Conservation (phyloP, 73 alveolate genomes). For the Paramecium biaurelia region DNA sequence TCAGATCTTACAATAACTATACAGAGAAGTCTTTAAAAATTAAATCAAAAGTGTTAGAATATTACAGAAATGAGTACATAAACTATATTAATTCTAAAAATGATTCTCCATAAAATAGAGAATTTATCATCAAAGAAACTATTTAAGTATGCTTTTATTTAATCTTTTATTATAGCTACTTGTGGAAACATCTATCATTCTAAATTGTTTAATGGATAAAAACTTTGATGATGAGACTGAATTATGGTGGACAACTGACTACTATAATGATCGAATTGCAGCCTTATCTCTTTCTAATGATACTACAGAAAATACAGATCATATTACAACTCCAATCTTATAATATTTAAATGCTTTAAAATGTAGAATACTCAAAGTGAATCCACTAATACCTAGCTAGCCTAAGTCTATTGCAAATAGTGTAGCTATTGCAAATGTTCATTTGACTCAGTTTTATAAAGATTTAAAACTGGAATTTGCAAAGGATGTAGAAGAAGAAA, state of each 20-base stretch:
- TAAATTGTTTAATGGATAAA: slow-evolving; percentile 27
- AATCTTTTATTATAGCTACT: not conserved
- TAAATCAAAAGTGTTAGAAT: not conserved
- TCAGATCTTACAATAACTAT: slow-evolving; percentile 1
- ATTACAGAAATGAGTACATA: not conserved
- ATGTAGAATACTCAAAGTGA: not conserved
- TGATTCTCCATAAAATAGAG: not conserved
- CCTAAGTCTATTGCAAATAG: not conserved
- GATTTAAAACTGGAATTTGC: not conserved
- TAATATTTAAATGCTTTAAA: not conserved
- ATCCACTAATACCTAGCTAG: not conserved
- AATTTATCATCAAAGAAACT: not conserved
- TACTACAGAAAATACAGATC: not conserved
- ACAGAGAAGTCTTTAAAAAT: not conserved
- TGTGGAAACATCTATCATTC: not conserved
- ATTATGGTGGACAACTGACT: slow-evolving; percentile 11
- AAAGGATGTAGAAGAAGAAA: not conserved
- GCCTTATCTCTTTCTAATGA: not conserved
- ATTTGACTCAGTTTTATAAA: not conserved
- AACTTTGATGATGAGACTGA: slow-evolving; percentile 39
- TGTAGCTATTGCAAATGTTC: not conserved
- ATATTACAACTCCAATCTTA: not conserved
- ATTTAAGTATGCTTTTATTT: not conserved
- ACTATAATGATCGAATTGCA: not conserved
- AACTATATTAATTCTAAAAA: not conserved